Evolutionary conservation across 1,284 basidiomycete species (phyloP).

Genomic region (Cryptococcus sp.): DNA sequence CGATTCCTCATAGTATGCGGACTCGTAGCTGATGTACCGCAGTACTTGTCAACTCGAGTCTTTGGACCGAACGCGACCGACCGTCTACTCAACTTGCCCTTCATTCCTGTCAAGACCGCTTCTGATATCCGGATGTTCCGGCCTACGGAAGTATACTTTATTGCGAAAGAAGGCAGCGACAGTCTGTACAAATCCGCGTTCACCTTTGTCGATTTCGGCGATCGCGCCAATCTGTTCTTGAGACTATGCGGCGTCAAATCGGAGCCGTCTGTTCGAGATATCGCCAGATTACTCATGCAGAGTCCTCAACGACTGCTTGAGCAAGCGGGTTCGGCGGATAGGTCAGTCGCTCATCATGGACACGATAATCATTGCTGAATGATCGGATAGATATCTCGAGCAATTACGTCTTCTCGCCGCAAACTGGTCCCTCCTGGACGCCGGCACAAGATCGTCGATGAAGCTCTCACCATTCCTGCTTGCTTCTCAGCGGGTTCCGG

Average conservation of each 20-base stretch:
- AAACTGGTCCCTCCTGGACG: slow-evolving; percentile 65
- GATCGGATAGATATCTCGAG: slow-evolving; percentile 76
- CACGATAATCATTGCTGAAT: slow-evolving; percentile 5
- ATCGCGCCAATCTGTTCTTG: slow-evolving; percentile 78
- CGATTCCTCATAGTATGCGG: neutral
- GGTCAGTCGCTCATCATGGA: slow-evolving; percentile 22
- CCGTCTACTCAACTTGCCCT: slow-evolving; percentile 39
- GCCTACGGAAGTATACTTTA: slow-evolving; percentile 50
- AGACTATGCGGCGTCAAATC: slow-evolving; percentile 82
- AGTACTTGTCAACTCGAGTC: slow-evolving; percentile 70
- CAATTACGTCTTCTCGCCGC: slow-evolving; percentile 84
- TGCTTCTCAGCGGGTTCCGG: slow-evolving; percentile 63
- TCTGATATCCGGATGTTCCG: slow-evolving; percentile 32
- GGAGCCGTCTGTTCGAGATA: slow-evolving; percentile 76
- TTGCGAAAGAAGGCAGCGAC: slow-evolving; percentile 27
- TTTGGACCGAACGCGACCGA: slow-evolving; percentile 54
- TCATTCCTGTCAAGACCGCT: slow-evolving; percentile 53
- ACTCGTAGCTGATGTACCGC: neutral
- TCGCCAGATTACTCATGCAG: slow-evolving; percentile 42
- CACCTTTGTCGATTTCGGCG: slow-evolving; percentile 86
- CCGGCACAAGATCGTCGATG: slow-evolving; percentile 65
- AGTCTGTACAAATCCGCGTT: slow-evolving; percentile 58
- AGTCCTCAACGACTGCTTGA: slow-evolving; percentile 44
- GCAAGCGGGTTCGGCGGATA: slow-evolving; percentile 48
- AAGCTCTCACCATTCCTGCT: slow-evolving; percentile 70